Base-by-base conservation (phyloP, 1,139 yeast species). In the Magnusiomyces suaveolens region DNA sequence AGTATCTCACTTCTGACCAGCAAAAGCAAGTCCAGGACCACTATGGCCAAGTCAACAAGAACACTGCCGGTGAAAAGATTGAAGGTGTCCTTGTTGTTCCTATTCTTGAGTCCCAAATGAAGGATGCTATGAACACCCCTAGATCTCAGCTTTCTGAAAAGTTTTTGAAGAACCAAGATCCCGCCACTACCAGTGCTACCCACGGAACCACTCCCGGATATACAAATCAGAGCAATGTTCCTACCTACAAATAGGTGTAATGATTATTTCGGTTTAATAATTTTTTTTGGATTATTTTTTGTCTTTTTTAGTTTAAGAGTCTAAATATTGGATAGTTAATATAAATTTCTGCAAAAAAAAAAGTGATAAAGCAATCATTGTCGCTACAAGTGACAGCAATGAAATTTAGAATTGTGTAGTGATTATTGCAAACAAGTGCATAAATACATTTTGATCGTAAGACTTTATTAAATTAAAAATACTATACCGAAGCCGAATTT, bases 141-240 rank as follows among this genome's bases (percentile, higher is more conserved):
- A 21, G 41, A 29, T 47, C 50, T 10, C 43, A 47, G 26, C 50
- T 47, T 33, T 75, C 82, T 0, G 76, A 95, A 3, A 47, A 47
- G 50, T 47, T 18, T 20, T 33, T 47, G 43, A 47, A 47, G 44
- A 29, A 29, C 44, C 44, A 4, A 20, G 44, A 24, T 18, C 16
- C 18, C 41, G 18, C 41, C 18, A 36, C 41, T n/a, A 8, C 41
- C 36, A 29, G 6, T 12, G 16, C 41, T 3, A n/a, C 18, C 4
- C 41, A 14, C 41, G 16, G 18, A 36, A 36, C 41, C 3, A n/a
- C 18, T 12, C 36, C 41, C 18, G 18, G 41, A 10, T 36, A 36
- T 36, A 4, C 41, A 10, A 36, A n/a, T 18, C 41, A 36, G 41
- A 14, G 18, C 41, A 36, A 36, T 18, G 18, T n/a, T 36, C 18